A percentile compares a stretch with the other conserved stretches of the same genome.
Evolutionary conservation across 208 protist species (phyloP).

Genomic region (Trypanosoma vivax): DNA sequence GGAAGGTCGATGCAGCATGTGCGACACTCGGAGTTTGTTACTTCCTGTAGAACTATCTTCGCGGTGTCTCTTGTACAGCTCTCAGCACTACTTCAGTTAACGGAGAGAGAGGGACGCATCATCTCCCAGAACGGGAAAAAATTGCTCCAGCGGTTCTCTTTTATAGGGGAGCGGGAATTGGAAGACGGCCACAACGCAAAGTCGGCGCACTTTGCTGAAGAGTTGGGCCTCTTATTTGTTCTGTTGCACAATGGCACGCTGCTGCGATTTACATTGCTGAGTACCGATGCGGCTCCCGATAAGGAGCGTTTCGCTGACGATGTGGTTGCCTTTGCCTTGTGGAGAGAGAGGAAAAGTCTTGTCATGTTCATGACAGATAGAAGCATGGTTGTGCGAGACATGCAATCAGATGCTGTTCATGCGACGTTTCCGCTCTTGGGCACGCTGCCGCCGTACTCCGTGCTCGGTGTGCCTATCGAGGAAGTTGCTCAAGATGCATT

Average conservation of each 20-base stretch:
- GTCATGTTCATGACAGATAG: slow-evolving; percentile 17
- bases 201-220: slow-evolving; percentile 3
- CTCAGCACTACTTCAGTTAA: slow-evolving; percentile 65
- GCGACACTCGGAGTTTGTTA: slow-evolving; percentile 41
- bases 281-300: neutral
- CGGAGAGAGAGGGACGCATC: slow-evolving; percentile 56
- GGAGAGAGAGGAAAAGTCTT: slow-evolving; percentile 19
- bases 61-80: slow-evolving; percentile 38
- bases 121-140: slow-evolving; percentile 53
- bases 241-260: slow-evolving; percentile 19
- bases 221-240: slow-evolving; percentile 16
- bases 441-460: slow-evolving; percentile 33
- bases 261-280: slow-evolving; percentile 8
- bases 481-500: slow-evolving; percentile 13
- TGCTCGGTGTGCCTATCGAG: slow-evolving; percentile 23
- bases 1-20: slow-evolving; percentile 72
- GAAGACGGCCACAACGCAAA: slow-evolving; percentile 2
- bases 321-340: slow-evolving; percentile 36
- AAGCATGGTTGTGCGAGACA: slow-evolving; percentile 34
- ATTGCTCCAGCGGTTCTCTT: slow-evolving; percentile 20
- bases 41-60: slow-evolving; percentile 48
- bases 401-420: slow-evolving; percentile 5
- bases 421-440: slow-evolving; percentile 46
- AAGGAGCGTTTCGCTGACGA: slow-evolving; percentile 20
- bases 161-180: slow-evolving; percentile 16